Percentiles rank a stretch among this genome's conserved stretches.
Evolutionary conservation across 2,329 filamentous ascomycete genomes (phyloP).

Genomic region (Fusarium nanum): DNA sequence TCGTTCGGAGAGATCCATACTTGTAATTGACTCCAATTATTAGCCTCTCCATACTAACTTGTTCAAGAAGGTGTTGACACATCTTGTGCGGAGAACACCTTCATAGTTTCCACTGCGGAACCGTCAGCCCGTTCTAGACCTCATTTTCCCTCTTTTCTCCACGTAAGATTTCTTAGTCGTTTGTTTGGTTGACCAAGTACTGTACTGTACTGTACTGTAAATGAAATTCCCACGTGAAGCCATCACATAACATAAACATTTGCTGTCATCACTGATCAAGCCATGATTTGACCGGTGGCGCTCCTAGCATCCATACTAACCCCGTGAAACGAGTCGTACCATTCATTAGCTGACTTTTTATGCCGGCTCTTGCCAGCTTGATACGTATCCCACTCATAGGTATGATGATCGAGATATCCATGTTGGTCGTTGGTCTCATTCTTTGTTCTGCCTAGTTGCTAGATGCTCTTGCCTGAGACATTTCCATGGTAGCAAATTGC

Average conservation of each 20-base stretch:
- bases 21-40: constrained; percentile 37
- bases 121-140: constrained; percentile 35
- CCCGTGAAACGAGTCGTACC: constrained; percentile 20
- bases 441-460: constrained; percentile 4
- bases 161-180: constrained; percentile 3
- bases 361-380: constrained; percentile 31
- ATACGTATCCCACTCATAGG: background rate
- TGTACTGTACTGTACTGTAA: background rate
- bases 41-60: constrained; percentile 28
- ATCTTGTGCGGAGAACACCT: constrained; percentile 31
- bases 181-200: background rate
- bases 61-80: constrained; percentile 34
- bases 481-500: constrained; percentile 52
- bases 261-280: constrained; percentile 4
- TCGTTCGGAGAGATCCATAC: constrained; percentile 26
- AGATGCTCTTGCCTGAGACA: constrained; percentile 13
- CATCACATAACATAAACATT: constrained; percentile 23
- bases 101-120: constrained; percentile 34
- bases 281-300: constrained; percentile 28
- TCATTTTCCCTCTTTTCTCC: constrained; percentile 9
- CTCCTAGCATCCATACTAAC: constrained; percentile 25
- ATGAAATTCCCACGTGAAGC: constrained; percentile 20
- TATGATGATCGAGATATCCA: constrained; percentile 20
- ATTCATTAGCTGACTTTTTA: constrained; percentile 15
- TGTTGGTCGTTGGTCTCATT: constrained; percentile 20